Evolutionary conservation across 2,329 filamentous ascomycete genomes (phyloP), one percentile per base, ranked within the genome.

Genomic region (Dactylellina cionopaga): DNA sequence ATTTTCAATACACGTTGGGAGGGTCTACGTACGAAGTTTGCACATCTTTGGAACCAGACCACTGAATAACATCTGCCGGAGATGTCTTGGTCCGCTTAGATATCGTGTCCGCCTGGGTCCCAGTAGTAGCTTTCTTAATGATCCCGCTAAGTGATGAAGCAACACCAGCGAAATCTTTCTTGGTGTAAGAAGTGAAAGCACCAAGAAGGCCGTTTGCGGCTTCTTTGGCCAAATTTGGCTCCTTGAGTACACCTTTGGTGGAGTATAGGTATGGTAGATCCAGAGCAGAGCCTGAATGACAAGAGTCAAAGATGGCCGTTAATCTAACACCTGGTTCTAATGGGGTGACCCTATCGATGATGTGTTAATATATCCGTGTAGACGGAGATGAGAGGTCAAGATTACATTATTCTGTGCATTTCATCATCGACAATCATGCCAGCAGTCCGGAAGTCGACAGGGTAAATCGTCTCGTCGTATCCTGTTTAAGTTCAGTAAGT

Each of bases 61-160:
- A 96, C 91, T 97, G 96, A 79, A 99, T 88, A 29, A 99, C 95
- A 81, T 99, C 95, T 39, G 95, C 95, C 0, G 93, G 90, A 60
- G 90, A 95, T 13, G 95, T 98, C 83, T 96, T 96, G 41, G 94
- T 98, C 76, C 90, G 86, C 79, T 92, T 85, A 74, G 93, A 91
- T 80, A 88, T 89, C 81, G 96, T 86, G 80, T 92, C 89, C 15
- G 89, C 89, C 33, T 90, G 87, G 76, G 95, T 89, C 76, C 93
- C 93, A 71, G 83, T 86, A 19, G 91, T 90, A 15, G 92, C 92
- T 79, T 92, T 91, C 84, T 97, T 97, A 81, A 96, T 88, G 78
- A 98, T 87, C 46, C 88, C 88, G 80, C 94, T 88, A n/a, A 95
- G 86, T 46, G 89, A 90, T 68, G 86, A 89, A 27, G 92, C 88